Percentiles rank a stretch among this genome's conserved stretches.
These are phyloP conservation scores for Barnettozyma botsteinii DNA, from an alignment of 805 yeast species.

Conservation along the genomic window DNA sequence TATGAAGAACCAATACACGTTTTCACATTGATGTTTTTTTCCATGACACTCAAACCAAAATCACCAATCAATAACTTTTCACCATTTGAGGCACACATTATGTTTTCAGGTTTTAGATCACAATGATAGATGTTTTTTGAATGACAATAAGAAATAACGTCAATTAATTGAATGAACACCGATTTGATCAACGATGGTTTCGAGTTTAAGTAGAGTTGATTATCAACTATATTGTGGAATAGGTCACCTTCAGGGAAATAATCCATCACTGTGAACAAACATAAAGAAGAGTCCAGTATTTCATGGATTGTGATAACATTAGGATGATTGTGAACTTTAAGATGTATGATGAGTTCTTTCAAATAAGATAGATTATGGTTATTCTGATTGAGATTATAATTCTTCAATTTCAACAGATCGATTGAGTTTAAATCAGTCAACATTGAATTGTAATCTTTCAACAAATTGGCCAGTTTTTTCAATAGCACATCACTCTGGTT, in stretches of 20 bases:
- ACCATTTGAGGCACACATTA: conserved; percentile 59
- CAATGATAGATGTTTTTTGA: conserved; percentile 82
- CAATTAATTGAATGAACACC: conserved; percentile 70
- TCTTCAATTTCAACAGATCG: conserved; percentile 19
- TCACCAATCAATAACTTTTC: conserved; percentile 64
- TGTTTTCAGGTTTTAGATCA: conserved; percentile 93
- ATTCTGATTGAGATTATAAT: conserved; percentile 2
- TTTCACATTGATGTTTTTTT: conserved; percentile 52
- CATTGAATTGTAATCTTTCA: background rate
- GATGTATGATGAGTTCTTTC: conserved; percentile 69
- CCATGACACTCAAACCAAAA: conserved; percentile 79
- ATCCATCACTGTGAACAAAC: conserved; percentile 74
- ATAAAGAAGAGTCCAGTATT: conserved; percentile 55
- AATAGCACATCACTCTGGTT: conserved; percentile 19
- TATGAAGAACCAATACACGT: conserved; percentile 83
- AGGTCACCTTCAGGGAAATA: conserved; percentile 82
- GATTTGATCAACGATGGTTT: conserved; percentile 47
- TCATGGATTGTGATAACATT: conserved; percentile 72
- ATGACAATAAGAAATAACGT: conserved; percentile 81
- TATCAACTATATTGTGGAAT: conserved; percentile 78
- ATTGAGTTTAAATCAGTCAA: conserved; percentile 12
- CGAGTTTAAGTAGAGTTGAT: conserved; percentile 46
- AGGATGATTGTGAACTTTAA: conserved; percentile 71
- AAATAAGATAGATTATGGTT: conserved; percentile 25
- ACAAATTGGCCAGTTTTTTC: conserved; percentile 15